These are phyloP conservation scores for Hyphopichia burtonii DNA, from an alignment of 1,139 yeast species.

Conservation along the genomic window DNA sequence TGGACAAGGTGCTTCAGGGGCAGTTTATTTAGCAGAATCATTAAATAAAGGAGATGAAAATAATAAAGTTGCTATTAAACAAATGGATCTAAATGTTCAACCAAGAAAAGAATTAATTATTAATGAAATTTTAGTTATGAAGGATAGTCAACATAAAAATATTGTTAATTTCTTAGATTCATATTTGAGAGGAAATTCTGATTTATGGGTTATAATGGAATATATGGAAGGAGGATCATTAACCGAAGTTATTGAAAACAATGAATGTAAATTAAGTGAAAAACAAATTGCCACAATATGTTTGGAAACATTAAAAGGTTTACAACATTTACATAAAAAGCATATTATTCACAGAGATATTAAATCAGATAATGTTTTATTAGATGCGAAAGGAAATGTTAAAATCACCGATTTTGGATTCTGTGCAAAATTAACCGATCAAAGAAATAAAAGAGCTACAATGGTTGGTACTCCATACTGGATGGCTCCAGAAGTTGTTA, in stretches of 20 bases:
- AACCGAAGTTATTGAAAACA: constrained; percentile 89
- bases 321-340: constrained; percentile 86
- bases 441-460: constrained; percentile 90
- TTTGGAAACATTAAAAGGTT: constrained; percentile 86
- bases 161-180: constrained; percentile 49
- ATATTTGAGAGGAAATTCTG: constrained; percentile 41
- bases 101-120: constrained; percentile 91
- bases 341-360: constrained; percentile 95
- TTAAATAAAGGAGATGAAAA: constrained; percentile 34
- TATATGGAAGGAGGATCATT: constrained; percentile 79
- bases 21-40: constrained; percentile 85
- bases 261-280: constrained; percentile 63
- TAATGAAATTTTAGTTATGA: constrained; percentile 50
- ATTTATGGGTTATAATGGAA: constrained; percentile 92
- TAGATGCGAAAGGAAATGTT: constrained; percentile 84
- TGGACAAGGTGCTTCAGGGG: constrained; percentile 99
- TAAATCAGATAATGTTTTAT: constrained; percentile 88
- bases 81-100: constrained; percentile 90
- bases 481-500: constrained; percentile 99
- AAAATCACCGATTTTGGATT: constrained; percentile 97
- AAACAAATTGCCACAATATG: constrained; percentile 89
- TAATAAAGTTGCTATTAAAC: constrained; percentile 81
- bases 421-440: constrained; percentile 94
- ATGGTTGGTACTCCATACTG: constrained; percentile 99
- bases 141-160: constrained; percentile 47